Evolutionary conservation across 2,329 filamentous ascomycete species (phyloP), one percentile per base, ranked within the genome.

Genomic region (Cercospora citrullina): DNA sequence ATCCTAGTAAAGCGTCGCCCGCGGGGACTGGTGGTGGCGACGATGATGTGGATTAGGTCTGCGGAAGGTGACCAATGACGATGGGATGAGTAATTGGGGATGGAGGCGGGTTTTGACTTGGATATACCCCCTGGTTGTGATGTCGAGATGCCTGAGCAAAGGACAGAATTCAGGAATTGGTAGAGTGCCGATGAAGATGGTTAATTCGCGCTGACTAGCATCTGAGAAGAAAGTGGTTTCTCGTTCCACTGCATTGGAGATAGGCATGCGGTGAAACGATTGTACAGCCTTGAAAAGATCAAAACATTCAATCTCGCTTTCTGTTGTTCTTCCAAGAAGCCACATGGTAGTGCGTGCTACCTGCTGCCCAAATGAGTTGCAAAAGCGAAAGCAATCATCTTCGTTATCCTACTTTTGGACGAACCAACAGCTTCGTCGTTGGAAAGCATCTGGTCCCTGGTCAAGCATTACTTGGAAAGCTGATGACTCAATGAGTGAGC

Each of bases 1-100:
- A 96, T 75, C 84, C 85, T 16, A 67, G 60, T 12, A 59, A 68
- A 39, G 33, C 57, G 23, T 23, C 16, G 53, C 42, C 18, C 9
- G 31, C 36, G 18, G 58, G 21, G 1, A 26, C 5, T 23, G 7
- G 60, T 51, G 55, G 18, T 61, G 64, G 57, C 30, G 63, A 65
- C 18, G 58, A 68, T 55, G 66, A 68, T 48, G 53, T 67, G 31
- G 65, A 67, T 60, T 67, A 67, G 63, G 45, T 18, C n/a, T 4
- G 21, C 2, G 7, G 45, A 3, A 12, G 30, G n/a, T 4, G 18
- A 5, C 3, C 9, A 33, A 33, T 59, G 30, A 59, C 16, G 28
- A 12, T 10, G 10, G 55, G n/a, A 21, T 36, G 3, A 58, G 31
- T 59, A n/a, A 36, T 2, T 8, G 5, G n/a, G 5, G 16, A 7